phyloP scores from a whole-genome alignment of 1,139 yeast species.

The Eremothecium gossypii region DNA sequence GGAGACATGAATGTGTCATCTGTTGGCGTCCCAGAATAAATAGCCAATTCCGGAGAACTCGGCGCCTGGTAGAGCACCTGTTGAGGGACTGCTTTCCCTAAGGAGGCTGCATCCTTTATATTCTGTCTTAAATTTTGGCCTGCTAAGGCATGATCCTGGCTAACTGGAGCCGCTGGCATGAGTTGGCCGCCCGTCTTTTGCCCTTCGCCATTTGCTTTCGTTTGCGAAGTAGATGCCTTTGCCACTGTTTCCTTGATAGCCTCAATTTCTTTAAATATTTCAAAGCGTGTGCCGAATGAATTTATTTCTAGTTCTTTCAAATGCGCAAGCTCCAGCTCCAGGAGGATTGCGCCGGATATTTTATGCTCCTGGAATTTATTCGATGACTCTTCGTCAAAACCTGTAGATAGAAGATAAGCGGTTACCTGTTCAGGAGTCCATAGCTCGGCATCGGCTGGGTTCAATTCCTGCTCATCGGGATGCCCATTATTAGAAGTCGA shows the following conservation, averaged over 20 bases:
- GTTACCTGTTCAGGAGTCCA: conserved; percentile 90
- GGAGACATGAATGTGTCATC: conserved; percentile 42
- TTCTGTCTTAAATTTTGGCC: conserved; percentile 41
- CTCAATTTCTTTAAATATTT: conserved; percentile 82
- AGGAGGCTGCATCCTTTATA: conserved; percentile 30
- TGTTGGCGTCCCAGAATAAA: conserved; percentile 7
- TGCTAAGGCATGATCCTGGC: conserved; percentile 12
- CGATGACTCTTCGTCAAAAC: conserved; percentile 65
- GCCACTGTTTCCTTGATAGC: conserved; percentile 36
- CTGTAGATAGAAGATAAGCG: conserved; percentile 60
- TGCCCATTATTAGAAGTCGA: conserved; percentile 5
- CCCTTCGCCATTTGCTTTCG: background rate
- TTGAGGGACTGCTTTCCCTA: conserved; percentile 25
- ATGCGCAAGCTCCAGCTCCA: conserved; percentile 77
- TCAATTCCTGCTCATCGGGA: conserved; percentile 22
- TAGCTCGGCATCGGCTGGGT: conserved; percentile 42
- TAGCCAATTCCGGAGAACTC: background rate
- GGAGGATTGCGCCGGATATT: conserved; percentile 74
- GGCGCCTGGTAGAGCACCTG: background rate
- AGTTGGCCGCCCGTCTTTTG: conserved; percentile 11
- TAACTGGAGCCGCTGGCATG: conserved; percentile 26
- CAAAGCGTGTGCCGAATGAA: conserved; percentile 92
- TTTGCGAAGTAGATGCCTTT: conserved; percentile 3
- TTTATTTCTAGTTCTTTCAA: conserved; percentile 85
- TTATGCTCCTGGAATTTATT: conserved; percentile 79